Conservation (phyloP, 352 stramenopile genomes). For the Phytophthora lateralis region DNA sequence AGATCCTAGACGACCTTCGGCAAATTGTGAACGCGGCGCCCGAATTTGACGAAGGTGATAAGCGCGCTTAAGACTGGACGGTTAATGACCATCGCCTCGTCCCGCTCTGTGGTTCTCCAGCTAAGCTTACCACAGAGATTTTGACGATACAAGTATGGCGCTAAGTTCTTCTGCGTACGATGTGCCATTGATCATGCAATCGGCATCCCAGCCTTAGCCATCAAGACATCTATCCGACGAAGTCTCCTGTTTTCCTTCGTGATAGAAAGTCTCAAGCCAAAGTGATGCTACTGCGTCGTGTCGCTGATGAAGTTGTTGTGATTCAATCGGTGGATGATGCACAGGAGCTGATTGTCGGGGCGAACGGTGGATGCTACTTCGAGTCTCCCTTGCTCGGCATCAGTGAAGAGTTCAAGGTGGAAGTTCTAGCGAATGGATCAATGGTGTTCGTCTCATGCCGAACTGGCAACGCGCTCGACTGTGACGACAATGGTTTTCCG, state of each 20-base stretch:
- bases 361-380: conserved; percentile 29
- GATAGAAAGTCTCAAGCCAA: conserved; percentile 12
- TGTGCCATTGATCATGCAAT: conserved; percentile 22
- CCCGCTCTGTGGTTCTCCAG: conserved; percentile 2
- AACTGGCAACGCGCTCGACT: conserved; percentile 27
- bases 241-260: conserved; percentile 6
- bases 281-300: conserved; percentile 12
- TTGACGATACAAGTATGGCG: conserved; percentile 5
- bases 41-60: neutral
- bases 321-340: conserved; percentile 20
- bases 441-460: conserved; percentile 25
- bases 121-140: neutral
- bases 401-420: conserved; percentile 28
- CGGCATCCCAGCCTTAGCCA: neutral
- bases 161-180: conserved; percentile 4
- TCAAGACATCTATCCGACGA: conserved; percentile 4
- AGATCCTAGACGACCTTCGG: conserved; percentile 16
- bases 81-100: conserved; percentile 6
- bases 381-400: conserved; percentile 29
- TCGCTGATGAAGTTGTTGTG: conserved; percentile 5
- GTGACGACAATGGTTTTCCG: conserved; percentile 15
- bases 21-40: conserved; percentile 12
- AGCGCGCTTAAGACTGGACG: conserved; percentile 1
- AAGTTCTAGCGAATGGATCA: conserved; percentile 17
- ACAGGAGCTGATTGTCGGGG: conserved; percentile 26